Evolutionary conservation across 1,284 basidiomycete genomes (phyloP).

Genomic region (Apiotrichum akiyoshidainum): DNA sequence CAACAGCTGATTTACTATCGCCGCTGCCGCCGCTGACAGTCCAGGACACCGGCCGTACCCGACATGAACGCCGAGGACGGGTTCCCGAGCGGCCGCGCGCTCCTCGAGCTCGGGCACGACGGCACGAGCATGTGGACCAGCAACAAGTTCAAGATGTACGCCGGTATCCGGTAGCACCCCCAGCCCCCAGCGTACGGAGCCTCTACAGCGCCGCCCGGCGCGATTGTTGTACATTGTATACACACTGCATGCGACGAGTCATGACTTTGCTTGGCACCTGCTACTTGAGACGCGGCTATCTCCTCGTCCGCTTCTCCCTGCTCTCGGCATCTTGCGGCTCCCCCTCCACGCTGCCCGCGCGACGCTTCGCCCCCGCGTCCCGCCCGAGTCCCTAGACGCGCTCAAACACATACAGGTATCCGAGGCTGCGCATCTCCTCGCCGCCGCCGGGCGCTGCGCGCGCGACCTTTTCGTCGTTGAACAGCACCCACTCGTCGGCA

Average conservation of each 20-base stretch:
- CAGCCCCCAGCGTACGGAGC: not conserved
- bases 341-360: too few species aligned
- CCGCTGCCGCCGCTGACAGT: not conserved
- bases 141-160: constrained; percentile 68
- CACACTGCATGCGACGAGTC: constrained; percentile 8
- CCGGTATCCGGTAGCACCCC: constrained; percentile 61
- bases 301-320: not conserved
- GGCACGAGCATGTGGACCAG: constrained; percentile 56
- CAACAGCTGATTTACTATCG: not conserved
- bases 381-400: constrained; percentile 37
- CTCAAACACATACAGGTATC: constrained; percentile 87
- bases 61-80: constrained; percentile 7
- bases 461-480: constrained; percentile 95
- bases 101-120: constrained; percentile 47
- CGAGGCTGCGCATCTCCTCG: constrained; percentile 69
- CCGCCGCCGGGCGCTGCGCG: constrained; percentile 61
- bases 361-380: too few species aligned
- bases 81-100: constrained; percentile 16
- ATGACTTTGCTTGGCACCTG: not conserved
- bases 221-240: not conserved
- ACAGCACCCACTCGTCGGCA: constrained; percentile 72
- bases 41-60: not conserved
- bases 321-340: not conserved
- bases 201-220: not conserved
- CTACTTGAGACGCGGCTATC: not conserved